Percentiles rank a stretch among this genome's conserved stretches.
phyloP scores from a whole-genome alignment of 2,329 filamentous ascomycete species.

The Teratosphaeria epicoccoides region DNA sequence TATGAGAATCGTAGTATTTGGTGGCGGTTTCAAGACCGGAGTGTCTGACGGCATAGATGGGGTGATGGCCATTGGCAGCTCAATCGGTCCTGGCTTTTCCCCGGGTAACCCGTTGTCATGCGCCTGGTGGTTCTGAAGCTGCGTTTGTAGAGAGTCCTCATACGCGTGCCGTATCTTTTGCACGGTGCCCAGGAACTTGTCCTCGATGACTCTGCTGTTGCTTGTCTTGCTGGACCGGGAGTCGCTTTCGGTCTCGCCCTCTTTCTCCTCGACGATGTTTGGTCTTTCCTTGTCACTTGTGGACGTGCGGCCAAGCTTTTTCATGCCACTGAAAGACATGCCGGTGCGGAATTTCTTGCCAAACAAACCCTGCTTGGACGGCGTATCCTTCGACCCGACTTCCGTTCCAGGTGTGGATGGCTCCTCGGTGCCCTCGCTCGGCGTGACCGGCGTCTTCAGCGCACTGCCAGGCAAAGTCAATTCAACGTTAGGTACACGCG shows the following conservation, averaged over 20 bases:
- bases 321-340: constrained; percentile 58
- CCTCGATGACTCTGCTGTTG: constrained; percentile 63
- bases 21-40: constrained; percentile 62
- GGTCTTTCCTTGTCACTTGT: constrained; percentile 61
- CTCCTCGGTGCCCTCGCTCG: constrained; percentile 25
- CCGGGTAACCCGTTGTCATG: constrained; percentile 25
- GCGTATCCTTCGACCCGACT: constrained; percentile 45
- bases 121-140: constrained; percentile 21
- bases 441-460: constrained; percentile 21
- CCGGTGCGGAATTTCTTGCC: constrained; percentile 75
- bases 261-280: constrained; percentile 58
- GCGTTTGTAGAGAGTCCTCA: constrained; percentile 53
- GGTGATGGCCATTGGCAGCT: constrained; percentile 52
- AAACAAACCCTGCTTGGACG: constrained; percentile 48
- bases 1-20: constrained; percentile 52
- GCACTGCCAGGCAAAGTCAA: constrained; percentile 16
- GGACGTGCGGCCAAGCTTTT: constrained; percentile 65
- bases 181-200: constrained; percentile 61
- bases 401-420: constrained; percentile 33
- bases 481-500: constrained; percentile 39
- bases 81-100: constrained; percentile 24
- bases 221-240: constrained; percentile 42
- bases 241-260: constrained; percentile 48
- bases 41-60: constrained; percentile 65
- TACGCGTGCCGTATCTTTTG: constrained; percentile 65